Base-by-base conservation (phyloP, 352 stramenopile genomes). In the Phytophthora sp. region DNA sequence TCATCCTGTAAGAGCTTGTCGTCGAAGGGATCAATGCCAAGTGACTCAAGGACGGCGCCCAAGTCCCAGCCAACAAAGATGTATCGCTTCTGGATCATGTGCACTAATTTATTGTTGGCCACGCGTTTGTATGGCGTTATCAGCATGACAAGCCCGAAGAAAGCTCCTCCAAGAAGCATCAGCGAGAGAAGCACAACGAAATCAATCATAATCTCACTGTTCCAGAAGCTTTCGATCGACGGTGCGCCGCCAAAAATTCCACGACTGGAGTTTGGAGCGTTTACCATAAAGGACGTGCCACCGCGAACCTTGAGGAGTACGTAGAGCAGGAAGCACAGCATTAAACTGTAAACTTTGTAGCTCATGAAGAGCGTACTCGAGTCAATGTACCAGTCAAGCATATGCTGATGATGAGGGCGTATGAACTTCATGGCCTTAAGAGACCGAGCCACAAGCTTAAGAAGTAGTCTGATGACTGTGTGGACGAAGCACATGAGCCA, bases 401-500 rank as follows among this genome's bases (percentile, higher is more conserved):
- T 71, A 0, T 80, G 53, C 20, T 68, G 77, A 7, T 71, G 9
- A 2, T 67, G 44, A 1, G 61, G 35, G 1, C 58, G 59, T 7
- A 88, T 70, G 7, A 86, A 11, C 21, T 74, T 72, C 18, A 81
- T 67, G 5, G 54, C 57, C 26, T 76, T 81, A 29, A 86, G 20
- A 0, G 61, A 60, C 0, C 71, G 66, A 21, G 73, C 53, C 3
- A 24, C 29, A 11, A 88, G 4, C 18, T 87, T 87, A 16, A 80
- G 18, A 1, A 64, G 0, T 0, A 74, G 13, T 16, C 77, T 67
- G 2, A 79, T 23, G 0, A 78, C 4, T 3, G 77, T 79, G 42
- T 90, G 81, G 6, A 74, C 24, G 5, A 79, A 66, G 18, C 81
- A 90, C 64, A 88, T 83, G 50, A 88, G 63, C 81, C 81, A 90